These are phyloP conservation scores for Knoxdaviesia proteae DNA, from an alignment of 2,329 filamentous ascomycete genomes.

Conservation along the genomic window DNA sequence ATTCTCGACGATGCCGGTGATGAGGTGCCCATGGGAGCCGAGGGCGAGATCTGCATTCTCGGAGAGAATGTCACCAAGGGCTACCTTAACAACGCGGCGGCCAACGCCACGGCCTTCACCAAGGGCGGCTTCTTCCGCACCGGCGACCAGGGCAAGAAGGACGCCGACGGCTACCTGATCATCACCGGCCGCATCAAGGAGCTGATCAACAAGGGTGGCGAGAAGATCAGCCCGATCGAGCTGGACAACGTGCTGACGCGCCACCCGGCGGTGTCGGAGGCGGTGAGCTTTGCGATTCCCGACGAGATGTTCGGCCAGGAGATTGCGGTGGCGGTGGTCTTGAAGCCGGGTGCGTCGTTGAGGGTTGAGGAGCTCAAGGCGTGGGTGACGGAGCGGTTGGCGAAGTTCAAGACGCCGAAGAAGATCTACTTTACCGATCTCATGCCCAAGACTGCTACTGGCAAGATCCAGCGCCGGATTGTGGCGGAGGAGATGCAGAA, in stretches of 20 bases:
- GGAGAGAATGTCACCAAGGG: slow-evolving; percentile 71
- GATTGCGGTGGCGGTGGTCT: slow-evolving; percentile 54
- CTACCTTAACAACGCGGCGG: slow-evolving; percentile 63
- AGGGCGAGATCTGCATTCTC: slow-evolving; percentile 66
- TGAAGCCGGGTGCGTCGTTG: slow-evolving; percentile 41
- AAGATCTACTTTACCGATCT: slow-evolving; percentile 65
- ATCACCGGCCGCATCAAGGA: slow-evolving; percentile 91
- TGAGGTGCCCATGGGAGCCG: slow-evolving; percentile 44
- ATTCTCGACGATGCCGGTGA: slow-evolving; percentile 53
- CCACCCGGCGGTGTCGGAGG: slow-evolving; percentile 53
- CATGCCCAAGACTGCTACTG: slow-evolving; percentile 85
- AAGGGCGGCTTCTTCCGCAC: slow-evolving; percentile 68
- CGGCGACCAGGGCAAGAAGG: slow-evolving; percentile 66
- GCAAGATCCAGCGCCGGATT: slow-evolving; percentile 69
- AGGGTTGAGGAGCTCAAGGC: slow-evolving; percentile 38
- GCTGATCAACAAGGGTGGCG: slow-evolving; percentile 74
- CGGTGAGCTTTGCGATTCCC: slow-evolving; percentile 64
- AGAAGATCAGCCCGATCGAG: slow-evolving; percentile 79
- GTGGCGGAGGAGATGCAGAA: slow-evolving; percentile 75
- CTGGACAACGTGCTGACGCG: slow-evolving; percentile 65
- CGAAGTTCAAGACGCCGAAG: slow-evolving; percentile 73
- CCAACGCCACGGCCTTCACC: slow-evolving; percentile 56
- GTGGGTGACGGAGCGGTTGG: slow-evolving; percentile 50
- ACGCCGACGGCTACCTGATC: slow-evolving; percentile 60
- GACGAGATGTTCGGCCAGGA: slow-evolving; percentile 74